Base-by-base conservation (phyloP, 352 stramenopile species). In the Globisporangium paroecandrum region DNA sequence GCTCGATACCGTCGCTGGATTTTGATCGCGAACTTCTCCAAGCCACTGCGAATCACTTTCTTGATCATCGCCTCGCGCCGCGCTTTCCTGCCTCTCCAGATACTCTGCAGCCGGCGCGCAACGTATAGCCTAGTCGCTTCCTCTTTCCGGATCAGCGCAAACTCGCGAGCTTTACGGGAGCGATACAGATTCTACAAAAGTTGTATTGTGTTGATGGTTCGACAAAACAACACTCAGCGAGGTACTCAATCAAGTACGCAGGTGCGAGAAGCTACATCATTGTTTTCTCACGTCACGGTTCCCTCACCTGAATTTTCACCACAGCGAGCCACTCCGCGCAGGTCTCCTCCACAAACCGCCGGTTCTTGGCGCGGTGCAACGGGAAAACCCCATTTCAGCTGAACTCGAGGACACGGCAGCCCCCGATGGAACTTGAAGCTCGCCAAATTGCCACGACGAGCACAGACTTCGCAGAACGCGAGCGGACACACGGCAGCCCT, bases 1-100 rank as follows among this genome's bases (percentile, higher is more conserved):
- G 74, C 74, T 0, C 86, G 79, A 58, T 87, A 94, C n/a, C 75
- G 72, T 6, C 83, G 84, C 54, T 94, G 86, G 65, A 94, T 93
- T 25, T 85, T 72, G 43, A 64, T 85, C 32, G 84, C 83, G 9
- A 73, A 81, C 61, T 81, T 77, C 25, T 91, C 81, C 1, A 76
- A 58, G 12, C 77, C 79, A 1, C 73, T 81, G 1, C 72, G 62
- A 22, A 89, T 76, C 32, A 91, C 68, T 61, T 77, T 79, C 18
- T 71, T 63, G 9, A 94, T 29, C 32, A 90, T 32, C 7, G 78
- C 72, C 57, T 84, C 65, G 62, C 83, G 78, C 10, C 83, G 72
- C 5, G 76, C 78, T 49, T 79, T 69, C 1, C 81, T 75, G 0
- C 81, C 84, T 43, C 86, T 76, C 84, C 84, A 94, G 22, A 87